Base-by-base conservation (phyloP, 2,329 filamentous ascomycete genomes). In the Aspergillus aculeatinus region DNA sequence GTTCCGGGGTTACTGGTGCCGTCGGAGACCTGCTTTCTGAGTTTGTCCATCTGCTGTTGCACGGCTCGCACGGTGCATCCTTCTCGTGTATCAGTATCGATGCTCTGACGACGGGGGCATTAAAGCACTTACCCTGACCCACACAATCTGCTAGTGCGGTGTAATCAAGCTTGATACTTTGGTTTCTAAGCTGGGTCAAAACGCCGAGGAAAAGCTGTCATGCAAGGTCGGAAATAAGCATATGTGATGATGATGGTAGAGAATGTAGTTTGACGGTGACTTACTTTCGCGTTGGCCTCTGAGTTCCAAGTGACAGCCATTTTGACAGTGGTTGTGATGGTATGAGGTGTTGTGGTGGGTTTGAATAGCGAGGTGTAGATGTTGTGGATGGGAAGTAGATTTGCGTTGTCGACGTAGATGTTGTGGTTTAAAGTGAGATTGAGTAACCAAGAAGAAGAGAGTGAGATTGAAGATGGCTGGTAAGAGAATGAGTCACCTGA, bases 171-270 rank as follows among this genome's bases (percentile, higher is more conserved):
- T 64, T 65, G 29, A 62, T 2, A 2, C 51, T 64, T 4, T 47
- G 27, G 3, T 47, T 23, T 4, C 55, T 60, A 4, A 57, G 9
- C 10, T 63, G 63, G 11, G 57, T 54, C 4, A 64, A 21, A 3
- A 63, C 58, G 0, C 55, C 63, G 2, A 62, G 31, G 39, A 65
- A 54, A 39, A 65, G 62, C 63, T 65, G 14, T 25, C 11, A 14
- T 14, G 2, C 23, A 5, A 10, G 54, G n/a, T 35, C 1, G 11
- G 14, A n/a, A 7, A 5, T 51, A 1, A 19, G 16, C 11, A 35
- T 35, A 3, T 35, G n/a, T 44, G 6, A 12, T 4, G 2, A 9
- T 53, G 16, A 21, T 0, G 27, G 6, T 27, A 29, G 27, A 21
- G 6, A 16, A 3, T 4, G 1, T 12, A 42, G 39, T 19, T n/a